Evolutionary conservation across 129 eudicot genomes (phyloP), one percentile per base, ranked within the genome.

Genomic region (Centrapalus pauciflorus): DNA sequence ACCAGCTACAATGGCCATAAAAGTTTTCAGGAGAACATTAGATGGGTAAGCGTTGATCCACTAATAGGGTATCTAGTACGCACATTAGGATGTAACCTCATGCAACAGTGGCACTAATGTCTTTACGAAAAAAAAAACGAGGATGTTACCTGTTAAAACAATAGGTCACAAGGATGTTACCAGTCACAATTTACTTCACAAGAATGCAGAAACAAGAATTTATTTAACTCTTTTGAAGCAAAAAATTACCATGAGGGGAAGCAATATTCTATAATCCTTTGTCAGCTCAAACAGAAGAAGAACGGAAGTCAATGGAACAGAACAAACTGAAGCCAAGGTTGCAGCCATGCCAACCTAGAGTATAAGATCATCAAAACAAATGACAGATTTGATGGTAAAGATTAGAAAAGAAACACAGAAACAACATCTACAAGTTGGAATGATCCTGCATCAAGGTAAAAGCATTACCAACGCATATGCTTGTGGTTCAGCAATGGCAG

Each of bases 291-390:
- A 93, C 60, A 93, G 80, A 61, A 93, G 99, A 21, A 93, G 78
- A 82, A 93, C 96, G 9, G 99, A 93, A 55, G 99, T 93, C 82
- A 93, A 79, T 12, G 99, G 99, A 17, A 93, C 95, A 37, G 99
- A 93, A 84, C 99, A 93, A 46, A 84, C 92, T 38, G 99, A 93
- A 41, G 99, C 99, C 74, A 93, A 86, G 16, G 96, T 89, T 67
- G 99, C 99, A 58, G 99, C 99, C 99, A 93, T 93, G 32, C 99
- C 99, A 69, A 93, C 95, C 99, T 93, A 86, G 72, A 78, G 41
- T 43, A 51, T 41, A 48, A 51, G 32, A 49, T 29, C 23, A 35
- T 33, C 65, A 51, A n/a, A n/a, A 27, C 41, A 28, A 24, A 12
- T n/a, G n/a, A n/a, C n/a, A 28, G n/a, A 32, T 51, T 35, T 29